Conservation (phyloP, 148 eudicot species). For the Tetragonia tetragonoides region DNA sequence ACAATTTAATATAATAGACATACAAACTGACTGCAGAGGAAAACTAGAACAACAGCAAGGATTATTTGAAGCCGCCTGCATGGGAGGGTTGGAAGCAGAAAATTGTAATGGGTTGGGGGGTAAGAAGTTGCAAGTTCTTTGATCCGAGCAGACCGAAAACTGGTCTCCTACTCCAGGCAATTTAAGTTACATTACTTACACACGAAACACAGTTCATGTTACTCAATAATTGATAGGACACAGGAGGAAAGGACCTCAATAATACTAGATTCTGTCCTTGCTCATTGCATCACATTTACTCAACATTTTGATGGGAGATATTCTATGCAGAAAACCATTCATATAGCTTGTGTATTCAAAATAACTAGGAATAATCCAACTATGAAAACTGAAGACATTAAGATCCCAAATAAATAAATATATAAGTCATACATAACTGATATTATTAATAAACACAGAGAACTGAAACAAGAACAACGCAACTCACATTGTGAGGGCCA, state of each 20-base stretch:
- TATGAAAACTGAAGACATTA: not conserved
- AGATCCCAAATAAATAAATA: not conserved
- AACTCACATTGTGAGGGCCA: conserved; percentile 58
- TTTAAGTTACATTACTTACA: not conserved
- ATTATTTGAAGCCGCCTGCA: not conserved
- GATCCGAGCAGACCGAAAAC: not conserved
- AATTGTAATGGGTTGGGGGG: not conserved
- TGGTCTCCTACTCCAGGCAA: not conserved
- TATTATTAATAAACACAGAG: not conserved
- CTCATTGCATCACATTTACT: not conserved
- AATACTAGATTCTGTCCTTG: not conserved
- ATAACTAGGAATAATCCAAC: not conserved
- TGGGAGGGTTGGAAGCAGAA: not conserved
- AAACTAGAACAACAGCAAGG: not conserved
- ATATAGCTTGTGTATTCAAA: not conserved
- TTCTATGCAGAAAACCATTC: not conserved
- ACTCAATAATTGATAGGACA: not conserved
- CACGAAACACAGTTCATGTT: not conserved
- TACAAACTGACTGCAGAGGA: not conserved
- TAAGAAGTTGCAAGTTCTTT: not conserved
- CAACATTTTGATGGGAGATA: not conserved
- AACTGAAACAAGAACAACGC: not conserved
- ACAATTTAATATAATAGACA: not conserved
- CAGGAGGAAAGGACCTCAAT: not conserved
- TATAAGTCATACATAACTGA: not conserved